Percentiles rank a stretch among this genome's conserved stretches.
These are phyloP conservation scores for Gillenia trifoliata DNA, from an alignment of 306 rosid species.

Conservation along the genomic window DNA sequence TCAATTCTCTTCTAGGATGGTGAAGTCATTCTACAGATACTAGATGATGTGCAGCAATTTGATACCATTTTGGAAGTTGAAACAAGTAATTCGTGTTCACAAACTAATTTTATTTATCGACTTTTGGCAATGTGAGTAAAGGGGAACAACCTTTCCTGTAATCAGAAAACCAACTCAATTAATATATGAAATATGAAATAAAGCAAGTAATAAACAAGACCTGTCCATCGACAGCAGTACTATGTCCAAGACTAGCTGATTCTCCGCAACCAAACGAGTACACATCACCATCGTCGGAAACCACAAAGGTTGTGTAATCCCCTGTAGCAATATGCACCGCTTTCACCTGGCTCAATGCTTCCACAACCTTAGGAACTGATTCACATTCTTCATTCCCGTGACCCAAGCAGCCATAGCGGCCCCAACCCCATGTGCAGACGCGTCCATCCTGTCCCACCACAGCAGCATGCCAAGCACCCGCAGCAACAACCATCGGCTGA, in stretches of 20 bases:
- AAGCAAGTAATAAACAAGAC: constrained; percentile 33
- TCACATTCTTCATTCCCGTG: constrained; percentile 95
- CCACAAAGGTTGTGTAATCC: constrained; percentile 91
- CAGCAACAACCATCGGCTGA: constrained; percentile 83
- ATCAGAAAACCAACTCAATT: not conserved
- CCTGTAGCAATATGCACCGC: constrained; percentile 90
- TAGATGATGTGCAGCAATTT: not conserved
- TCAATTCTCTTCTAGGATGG: not conserved
- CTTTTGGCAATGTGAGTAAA: not conserved
- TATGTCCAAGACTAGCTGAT: constrained; percentile 95
- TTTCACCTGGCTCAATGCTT: constrained; percentile 61
- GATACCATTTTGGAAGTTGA: not conserved
- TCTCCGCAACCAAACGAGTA: constrained; percentile 96
- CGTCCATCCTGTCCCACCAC: constrained; percentile 92
- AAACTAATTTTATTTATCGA: not conserved
- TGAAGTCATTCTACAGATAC: not conserved
- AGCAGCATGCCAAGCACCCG: constrained; percentile 99
- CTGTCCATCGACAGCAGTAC: constrained; percentile 47
- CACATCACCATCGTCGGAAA: constrained; percentile 74
- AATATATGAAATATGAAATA: not conserved
- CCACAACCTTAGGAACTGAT: constrained; percentile 79
- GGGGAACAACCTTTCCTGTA: not conserved
- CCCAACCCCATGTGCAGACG: constrained; percentile 99
- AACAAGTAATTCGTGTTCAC: not conserved
- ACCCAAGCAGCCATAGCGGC: constrained; percentile 93